Evolutionary conservation across 129 eudicot species (phyloP).

Genomic region (Smallanthus sonchifolius): DNA sequence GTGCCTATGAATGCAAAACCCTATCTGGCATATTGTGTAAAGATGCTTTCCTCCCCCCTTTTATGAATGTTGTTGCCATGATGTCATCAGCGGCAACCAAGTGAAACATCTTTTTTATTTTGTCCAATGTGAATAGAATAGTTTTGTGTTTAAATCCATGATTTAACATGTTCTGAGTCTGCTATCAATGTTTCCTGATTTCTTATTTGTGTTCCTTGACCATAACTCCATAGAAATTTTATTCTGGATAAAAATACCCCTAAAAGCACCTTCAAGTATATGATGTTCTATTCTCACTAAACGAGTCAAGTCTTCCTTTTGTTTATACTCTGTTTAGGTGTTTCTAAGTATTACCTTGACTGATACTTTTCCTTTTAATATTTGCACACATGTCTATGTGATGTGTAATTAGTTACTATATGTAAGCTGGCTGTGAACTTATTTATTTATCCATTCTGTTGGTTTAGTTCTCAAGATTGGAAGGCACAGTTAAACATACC

Average conservation of each 20-base stretch:
- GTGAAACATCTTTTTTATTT: neutral
- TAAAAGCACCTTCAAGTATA: neutral
- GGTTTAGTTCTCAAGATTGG: slow-evolving; percentile 68
- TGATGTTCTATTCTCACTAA: neutral
- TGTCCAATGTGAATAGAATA: neutral
- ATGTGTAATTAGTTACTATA: slow-evolving; percentile 3
- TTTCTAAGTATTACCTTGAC: neutral
- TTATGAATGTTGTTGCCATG: neutral
- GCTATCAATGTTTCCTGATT: neutral
- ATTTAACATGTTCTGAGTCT: neutral
- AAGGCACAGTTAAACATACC: slow-evolving; percentile 55
- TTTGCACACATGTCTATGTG: neutral
- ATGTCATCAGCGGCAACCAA: slow-evolving; percentile 1
- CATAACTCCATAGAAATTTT: too few species aligned
- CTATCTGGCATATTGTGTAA: neutral
- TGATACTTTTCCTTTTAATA: neutral
- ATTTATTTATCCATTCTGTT: slow-evolving; percentile 17
- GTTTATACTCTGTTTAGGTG: neutral
- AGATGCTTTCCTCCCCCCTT: neutral
- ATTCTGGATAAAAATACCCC: neutral
- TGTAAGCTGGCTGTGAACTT: slow-evolving; percentile 11
- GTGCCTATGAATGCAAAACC: neutral
- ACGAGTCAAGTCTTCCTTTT: neutral
- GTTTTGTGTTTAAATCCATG: neutral
- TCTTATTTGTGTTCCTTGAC: neutral